Conservation (phyloP, 2,329 filamentous ascomycete genomes). For the Fusarium buxicola region DNA sequence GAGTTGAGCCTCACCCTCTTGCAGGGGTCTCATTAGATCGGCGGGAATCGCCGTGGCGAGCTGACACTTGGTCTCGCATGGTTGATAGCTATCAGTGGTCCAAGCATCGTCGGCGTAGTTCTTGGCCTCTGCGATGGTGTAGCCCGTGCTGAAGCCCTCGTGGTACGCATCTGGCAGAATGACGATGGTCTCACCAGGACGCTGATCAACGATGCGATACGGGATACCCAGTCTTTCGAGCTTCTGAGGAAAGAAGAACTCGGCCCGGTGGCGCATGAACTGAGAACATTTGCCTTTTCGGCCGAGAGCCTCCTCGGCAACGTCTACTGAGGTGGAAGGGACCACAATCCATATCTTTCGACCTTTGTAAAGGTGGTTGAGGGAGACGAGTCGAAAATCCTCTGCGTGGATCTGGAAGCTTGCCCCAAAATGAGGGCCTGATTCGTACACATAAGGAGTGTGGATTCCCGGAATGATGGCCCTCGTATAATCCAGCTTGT, state of each 20-base stretch:
- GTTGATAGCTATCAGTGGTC: slow-evolving; percentile 51
- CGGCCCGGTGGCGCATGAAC: slow-evolving; percentile 56
- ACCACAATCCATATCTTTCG: slow-evolving; percentile 57
- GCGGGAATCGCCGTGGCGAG: slow-evolving; percentile 53
- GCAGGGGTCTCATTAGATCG: slow-evolving; percentile 48
- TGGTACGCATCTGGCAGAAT: slow-evolving; percentile 56
- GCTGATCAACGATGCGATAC: slow-evolving; percentile 53
- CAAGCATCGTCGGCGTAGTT: slow-evolving; percentile 54
- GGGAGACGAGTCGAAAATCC: slow-evolving; percentile 53
- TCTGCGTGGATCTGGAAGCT: slow-evolving; percentile 57
- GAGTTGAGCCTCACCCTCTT: slow-evolving; percentile 49
- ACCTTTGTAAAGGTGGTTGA: slow-evolving; percentile 55
- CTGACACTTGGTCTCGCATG: slow-evolving; percentile 50
- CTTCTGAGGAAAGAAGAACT: slow-evolving; percentile 56
- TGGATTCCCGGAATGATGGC: slow-evolving; percentile 56
- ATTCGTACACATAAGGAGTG: slow-evolving; percentile 56
- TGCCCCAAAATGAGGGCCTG: slow-evolving; percentile 53
- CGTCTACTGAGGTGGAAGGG: slow-evolving; percentile 51
- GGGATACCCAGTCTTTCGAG: slow-evolving; percentile 54
- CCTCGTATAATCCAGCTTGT: slow-evolving; percentile 52
- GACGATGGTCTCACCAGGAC: slow-evolving; percentile 55
- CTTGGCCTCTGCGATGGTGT: slow-evolving; percentile 55
- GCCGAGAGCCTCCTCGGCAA: slow-evolving; percentile 51
- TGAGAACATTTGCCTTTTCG: slow-evolving; percentile 52
- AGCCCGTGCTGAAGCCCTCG: slow-evolving; percentile 56